phyloP scores from a whole-genome alignment of 169 alveolate genomes.

The Ichthyophthirius multifiliis region DNA sequence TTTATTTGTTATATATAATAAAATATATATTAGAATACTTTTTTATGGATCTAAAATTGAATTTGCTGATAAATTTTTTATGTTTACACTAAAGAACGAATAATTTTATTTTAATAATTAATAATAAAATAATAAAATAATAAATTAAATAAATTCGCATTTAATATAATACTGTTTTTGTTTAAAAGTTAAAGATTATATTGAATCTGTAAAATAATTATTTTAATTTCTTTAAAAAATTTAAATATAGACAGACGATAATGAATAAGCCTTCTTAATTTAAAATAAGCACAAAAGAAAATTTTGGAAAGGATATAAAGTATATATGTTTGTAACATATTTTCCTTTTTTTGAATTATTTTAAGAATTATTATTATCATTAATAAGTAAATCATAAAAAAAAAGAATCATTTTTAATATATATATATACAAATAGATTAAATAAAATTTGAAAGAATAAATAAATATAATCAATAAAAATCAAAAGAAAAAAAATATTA shows the following conservation, averaged over 20 bases:
- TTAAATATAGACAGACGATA: not conserved
- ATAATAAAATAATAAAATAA: not conserved
- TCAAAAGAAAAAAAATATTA: not conserved
- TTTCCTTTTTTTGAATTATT: constrained; percentile 8
- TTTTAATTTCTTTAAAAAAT: not conserved
- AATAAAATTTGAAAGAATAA: not conserved
- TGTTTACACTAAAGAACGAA: not conserved
- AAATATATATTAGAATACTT: too few species aligned
- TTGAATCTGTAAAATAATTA: not conserved
- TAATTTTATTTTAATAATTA: not conserved
- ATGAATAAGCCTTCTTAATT: not conserved
- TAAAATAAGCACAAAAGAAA: not conserved
- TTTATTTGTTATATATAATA: too few species aligned
- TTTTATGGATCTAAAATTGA: too few species aligned
- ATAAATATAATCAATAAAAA: not conserved
- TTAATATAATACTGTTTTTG: not conserved
- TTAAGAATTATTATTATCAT: not conserved
- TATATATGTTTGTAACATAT: not conserved
- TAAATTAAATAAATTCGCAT: not conserved
- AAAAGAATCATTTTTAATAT: not conserved
- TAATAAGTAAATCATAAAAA: not conserved
- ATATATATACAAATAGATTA: not conserved
- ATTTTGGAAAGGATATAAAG: constrained; percentile 1
- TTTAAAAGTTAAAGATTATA: not conserved
- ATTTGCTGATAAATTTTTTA: too few species aligned